Conservation (phyloP, 345 rosid genomes). For the Populus ilicifolia region DNA sequence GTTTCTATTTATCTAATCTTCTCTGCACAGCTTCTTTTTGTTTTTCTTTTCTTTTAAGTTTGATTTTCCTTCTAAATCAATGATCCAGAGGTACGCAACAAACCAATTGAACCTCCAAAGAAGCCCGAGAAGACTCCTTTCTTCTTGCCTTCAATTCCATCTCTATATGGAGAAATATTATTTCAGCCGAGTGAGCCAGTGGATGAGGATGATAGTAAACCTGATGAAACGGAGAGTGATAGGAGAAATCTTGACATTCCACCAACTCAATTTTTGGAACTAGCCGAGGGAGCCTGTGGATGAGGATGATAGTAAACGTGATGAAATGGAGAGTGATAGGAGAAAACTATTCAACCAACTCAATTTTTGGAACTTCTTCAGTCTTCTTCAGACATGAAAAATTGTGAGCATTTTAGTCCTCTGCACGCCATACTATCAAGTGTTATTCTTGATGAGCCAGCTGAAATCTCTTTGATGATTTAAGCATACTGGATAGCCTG, state of each 20-base stretch:
- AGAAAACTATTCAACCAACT: constrained; percentile 29
- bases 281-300: constrained; percentile 48
- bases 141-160: constrained; percentile 82
- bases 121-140: constrained; percentile 89
- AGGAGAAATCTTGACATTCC: constrained; percentile 31
- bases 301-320: constrained; percentile 31
- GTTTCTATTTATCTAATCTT: neutral
- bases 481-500: neutral
- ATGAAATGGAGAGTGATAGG: constrained; percentile 28
- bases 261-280: constrained; percentile 47
- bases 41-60: neutral
- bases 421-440: neutral
- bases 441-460: neutral
- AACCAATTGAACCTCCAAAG: constrained; percentile 90
- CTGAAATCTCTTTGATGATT: neutral
- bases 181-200: constrained; percentile 57
- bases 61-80: neutral
- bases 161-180: constrained; percentile 78
- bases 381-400: constrained; percentile 47
- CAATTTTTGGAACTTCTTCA: constrained; percentile 59
- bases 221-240: constrained; percentile 28
- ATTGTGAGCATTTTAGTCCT: constrained; percentile 45
- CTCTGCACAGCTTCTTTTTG: neutral
- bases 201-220: constrained; percentile 31
- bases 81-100: constrained; percentile 60